Percentiles rank a stretch among this genome's conserved stretches.
These are phyloP conservation scores for Strigomonas galati DNA, from an alignment of 208 protist genomes.

Conservation along the genomic window DNA sequence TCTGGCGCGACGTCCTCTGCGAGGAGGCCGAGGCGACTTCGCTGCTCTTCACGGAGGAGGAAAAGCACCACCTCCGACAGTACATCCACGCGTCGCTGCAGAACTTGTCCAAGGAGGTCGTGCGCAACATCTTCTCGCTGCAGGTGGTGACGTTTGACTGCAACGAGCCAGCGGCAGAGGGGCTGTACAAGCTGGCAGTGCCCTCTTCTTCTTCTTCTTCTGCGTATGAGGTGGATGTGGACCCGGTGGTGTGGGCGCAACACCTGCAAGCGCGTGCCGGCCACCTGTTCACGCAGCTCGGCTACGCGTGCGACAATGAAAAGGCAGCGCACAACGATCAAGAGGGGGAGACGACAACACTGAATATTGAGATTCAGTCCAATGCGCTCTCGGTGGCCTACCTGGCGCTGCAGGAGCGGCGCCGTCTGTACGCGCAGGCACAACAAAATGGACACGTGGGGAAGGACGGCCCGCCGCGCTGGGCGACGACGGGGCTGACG, in stretches of 20 bases:
- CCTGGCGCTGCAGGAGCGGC: neutral
- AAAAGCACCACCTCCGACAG: neutral
- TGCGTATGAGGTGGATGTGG: neutral
- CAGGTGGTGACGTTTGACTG: neutral
- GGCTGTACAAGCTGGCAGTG: neutral
- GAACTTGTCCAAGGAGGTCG: neutral
- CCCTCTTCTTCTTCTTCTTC: neutral
- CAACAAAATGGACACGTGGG: no score
- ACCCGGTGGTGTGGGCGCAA: neutral
- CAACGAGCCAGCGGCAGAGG: neutral
- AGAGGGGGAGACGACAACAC: neutral
- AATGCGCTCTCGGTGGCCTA: neutral
- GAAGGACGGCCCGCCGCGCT: no score
- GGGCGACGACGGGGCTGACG: no score
- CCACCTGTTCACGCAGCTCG: neutral
- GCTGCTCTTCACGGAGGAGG: slow-evolving; percentile 10
- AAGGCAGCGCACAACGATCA: neutral
- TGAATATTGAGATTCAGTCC: neutral
- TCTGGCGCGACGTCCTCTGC: slow-evolving; percentile 11
- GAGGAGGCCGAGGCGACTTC: neutral
- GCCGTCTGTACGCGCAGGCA: neutral
- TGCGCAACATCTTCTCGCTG: neutral
- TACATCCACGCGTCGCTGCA: neutral
- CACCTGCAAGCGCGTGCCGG: neutral
- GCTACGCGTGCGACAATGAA: neutral